Conservation (phyloP, 495 filamentous ascomycete species). For the Aspergillus panamensis region DNA sequence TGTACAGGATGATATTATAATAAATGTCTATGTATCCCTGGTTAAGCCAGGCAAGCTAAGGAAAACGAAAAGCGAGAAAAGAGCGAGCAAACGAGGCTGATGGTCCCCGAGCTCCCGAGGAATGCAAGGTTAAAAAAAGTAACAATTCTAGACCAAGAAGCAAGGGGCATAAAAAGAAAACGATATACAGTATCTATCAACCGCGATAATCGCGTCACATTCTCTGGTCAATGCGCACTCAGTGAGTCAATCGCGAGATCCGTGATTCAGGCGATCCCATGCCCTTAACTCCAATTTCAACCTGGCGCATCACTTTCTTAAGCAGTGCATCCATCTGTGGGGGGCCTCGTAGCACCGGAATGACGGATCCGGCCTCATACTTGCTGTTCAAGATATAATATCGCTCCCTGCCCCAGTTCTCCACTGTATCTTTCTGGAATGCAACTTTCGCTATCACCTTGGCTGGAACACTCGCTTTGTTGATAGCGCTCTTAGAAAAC, state of each 20-base stretch:
- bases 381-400: conserved; percentile 41
- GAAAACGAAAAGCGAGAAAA: conserved; percentile 10
- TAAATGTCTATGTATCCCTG: conserved; percentile 1
- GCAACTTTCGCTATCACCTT: conserved; percentile 41
- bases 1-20: conserved; percentile 10
- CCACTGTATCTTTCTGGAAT: conserved; percentile 36
- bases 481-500: conserved; percentile 40
- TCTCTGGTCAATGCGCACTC: conserved; percentile 9
- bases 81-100: neutral
- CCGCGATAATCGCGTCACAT: neutral
- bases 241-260: conserved; percentile 23
- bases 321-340: conserved; percentile 31
- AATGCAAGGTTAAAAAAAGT: conserved; percentile 13
- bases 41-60: neutral
- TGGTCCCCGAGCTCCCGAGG: neutral
- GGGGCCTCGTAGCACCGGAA: conserved; percentile 31
- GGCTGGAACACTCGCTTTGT: conserved; percentile 40
- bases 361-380: conserved; percentile 42
- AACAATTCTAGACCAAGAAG: conserved; percentile 8
- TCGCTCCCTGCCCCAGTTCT: conserved; percentile 34
- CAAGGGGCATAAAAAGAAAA: neutral
- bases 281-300: conserved; percentile 30
- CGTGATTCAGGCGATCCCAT: conserved; percentile 31
- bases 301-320: conserved; percentile 34
- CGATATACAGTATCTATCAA: neutral